Evolutionary conservation across 164 flowering plant species (phyloP), one percentile per base, ranked within the genome.

Genomic region (Protea cynaroides): DNA sequence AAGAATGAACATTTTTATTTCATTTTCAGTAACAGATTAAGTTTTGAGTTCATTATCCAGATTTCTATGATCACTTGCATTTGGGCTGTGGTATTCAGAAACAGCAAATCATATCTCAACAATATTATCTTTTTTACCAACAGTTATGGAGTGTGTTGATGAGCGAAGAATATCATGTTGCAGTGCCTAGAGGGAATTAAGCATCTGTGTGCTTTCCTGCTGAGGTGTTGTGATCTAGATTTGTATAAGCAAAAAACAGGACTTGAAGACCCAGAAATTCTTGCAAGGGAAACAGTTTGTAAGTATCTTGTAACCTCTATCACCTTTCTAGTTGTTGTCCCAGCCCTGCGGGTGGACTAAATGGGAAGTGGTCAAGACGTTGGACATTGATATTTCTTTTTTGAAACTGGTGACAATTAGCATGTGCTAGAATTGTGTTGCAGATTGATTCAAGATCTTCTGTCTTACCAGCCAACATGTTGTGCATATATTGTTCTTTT

Each of bases 261-360:
- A 50, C 81, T 85, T 50, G 81, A 80, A 70, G 74, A 85, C 75
- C 89, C 89, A 56, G 88, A 83, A 78, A 59, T 69, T 63, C 81
- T 84, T 66, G 92, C 92, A 25, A 79, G 88, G 53, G 86, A 82
- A 76, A 85, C 92, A 37, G 89, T 83, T 25, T 85, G 89, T 83
- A 83, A 58, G 89, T 79, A 11, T 14, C 37, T 38, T n/a, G 34
- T 29, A 29, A 29, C 34, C 34, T 29, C 34, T 29, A 29, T 29
- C 34, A 1, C 34, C 34, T 29, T 29, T 29, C 1, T 29, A 29
- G 1, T 29, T 29, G n/a, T n/a, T n/a, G 34, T 29, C 34, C 34
- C 34, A 29, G 34, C 34, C 34, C 34, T 4, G 4, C 4, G 4
- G 34, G 34, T 29, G 34, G 34, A 29, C 34, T 4, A 4, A 4